Conservation (phyloP, 1,284 basidiomycete species). For the Moniliophthora roreri region DNA sequence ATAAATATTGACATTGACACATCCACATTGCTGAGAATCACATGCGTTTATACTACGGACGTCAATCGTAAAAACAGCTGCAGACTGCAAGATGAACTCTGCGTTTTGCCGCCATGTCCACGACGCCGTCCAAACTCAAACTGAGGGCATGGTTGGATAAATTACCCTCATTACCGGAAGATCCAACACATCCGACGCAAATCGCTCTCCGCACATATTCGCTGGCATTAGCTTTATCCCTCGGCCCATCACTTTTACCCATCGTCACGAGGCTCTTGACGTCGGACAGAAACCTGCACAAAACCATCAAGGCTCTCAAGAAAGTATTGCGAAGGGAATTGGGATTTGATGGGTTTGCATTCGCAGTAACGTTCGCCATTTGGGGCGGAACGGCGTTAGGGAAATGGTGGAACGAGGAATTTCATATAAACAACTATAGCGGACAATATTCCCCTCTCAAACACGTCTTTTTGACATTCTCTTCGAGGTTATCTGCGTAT, state of each 20-base stretch:
- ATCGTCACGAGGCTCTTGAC: conserved; percentile 37
- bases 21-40: too few relatives aligned
- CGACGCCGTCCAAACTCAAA: too few relatives aligned
- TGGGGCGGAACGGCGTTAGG: conserved; percentile 60
- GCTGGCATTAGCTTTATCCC: conserved; percentile 63
- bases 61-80: too few relatives aligned
- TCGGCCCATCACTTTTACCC: conserved; percentile 61
- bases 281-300: conserved; percentile 15
- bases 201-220: conserved; percentile 65
- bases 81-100: too few relatives aligned
- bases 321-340: conserved; percentile 55
- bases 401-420: conserved; percentile 35
- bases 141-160: too few relatives aligned
- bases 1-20: too few relatives aligned
- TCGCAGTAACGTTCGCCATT: conserved; percentile 60
- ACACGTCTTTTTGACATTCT: background rate
- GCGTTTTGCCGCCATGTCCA: too few relatives aligned
- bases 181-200: conserved; percentile 53
- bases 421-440: conserved; percentile 5
- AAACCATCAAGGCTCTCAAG: conserved; percentile 27
- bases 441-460: conserved; percentile 5
- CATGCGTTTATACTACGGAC: too few relatives aligned
- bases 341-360: conserved; percentile 62
- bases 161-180: conserved; percentile 21
- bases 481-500: conserved; percentile 27